Evolutionary conservation across 2,329 filamentous ascomycete genomes (phyloP).

Genomic region (Neurospora sp.): DNA sequence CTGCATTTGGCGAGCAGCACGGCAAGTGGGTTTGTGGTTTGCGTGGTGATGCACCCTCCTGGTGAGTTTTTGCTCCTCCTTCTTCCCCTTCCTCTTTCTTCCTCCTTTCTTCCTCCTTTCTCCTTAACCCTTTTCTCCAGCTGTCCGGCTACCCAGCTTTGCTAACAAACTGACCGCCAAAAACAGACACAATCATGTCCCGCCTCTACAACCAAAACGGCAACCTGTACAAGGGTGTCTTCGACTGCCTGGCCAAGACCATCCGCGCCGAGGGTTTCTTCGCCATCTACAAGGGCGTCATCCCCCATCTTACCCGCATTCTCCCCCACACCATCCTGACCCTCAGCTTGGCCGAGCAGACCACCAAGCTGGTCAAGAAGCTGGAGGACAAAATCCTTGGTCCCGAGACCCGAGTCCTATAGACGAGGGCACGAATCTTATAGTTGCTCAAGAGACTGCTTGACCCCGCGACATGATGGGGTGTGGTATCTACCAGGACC

Average conservation of each 20-base stretch:
- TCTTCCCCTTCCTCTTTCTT: not conserved
- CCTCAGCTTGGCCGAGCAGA: conserved; percentile 88
- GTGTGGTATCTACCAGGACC: not conserved
- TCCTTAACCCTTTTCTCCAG: not conserved
- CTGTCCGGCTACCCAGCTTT: not conserved
- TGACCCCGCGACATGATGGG: not conserved
- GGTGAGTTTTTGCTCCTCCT: conserved; percentile 39
- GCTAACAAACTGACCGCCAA: not conserved
- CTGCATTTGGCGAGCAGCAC: conserved; percentile 85
- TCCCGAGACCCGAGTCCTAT: not conserved
- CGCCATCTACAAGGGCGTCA: conserved; percentile 95
- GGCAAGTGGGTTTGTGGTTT: conserved; percentile 89
- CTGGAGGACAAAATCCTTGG: conserved; percentile 52
- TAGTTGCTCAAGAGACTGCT: not conserved
- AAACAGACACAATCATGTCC: conserved; percentile 90
- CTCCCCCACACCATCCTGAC: conserved; percentile 93
- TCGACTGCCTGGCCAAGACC: conserved; percentile 87
- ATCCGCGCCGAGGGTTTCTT: conserved; percentile 82
- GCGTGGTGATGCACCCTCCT: conserved; percentile 95
- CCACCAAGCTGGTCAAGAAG: conserved; percentile 80
- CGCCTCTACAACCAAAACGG: conserved; percentile 98
- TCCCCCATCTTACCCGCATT: conserved; percentile 88
- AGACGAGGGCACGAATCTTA: not conserved
- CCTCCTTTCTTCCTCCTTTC: not conserved
- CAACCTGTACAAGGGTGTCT: conserved; percentile 87